Evolutionary conservation across 306 rosid species (phyloP).

Genomic region (apple (Malus domestica)): ASM211411v1 NC_041800.1:17821501-17822000

Average conservation of each 20-base stretch:
- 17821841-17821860: neutral
- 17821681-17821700: slow-evolving; percentile 22
- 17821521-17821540: no score
- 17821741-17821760: slow-evolving; percentile 63
- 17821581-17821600: no score
- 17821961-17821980: slow-evolving; percentile 90
- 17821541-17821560: no score
- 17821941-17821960: slow-evolving; percentile 91
- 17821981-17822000: slow-evolving; percentile 79
- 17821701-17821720: slow-evolving; percentile 92
- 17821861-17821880: slow-evolving; percentile 66
- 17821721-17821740: slow-evolving; percentile 65
- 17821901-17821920: slow-evolving; percentile 77
- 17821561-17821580: no score
- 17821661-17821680: no score
- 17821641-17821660: no score
- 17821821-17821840: neutral
- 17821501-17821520: no score
- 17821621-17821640: no score
- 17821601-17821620: no score
- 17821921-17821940: slow-evolving; percentile 83
- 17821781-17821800: neutral
- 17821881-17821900: slow-evolving; percentile 63
- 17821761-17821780: slow-evolving; percentile 73
- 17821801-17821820: neutral